A percentile compares a stretch with the other conserved stretches of the same genome.
phyloP scores from a whole-genome alignment of 345 rosid genomes.

The Cardamine occulta region DNA sequence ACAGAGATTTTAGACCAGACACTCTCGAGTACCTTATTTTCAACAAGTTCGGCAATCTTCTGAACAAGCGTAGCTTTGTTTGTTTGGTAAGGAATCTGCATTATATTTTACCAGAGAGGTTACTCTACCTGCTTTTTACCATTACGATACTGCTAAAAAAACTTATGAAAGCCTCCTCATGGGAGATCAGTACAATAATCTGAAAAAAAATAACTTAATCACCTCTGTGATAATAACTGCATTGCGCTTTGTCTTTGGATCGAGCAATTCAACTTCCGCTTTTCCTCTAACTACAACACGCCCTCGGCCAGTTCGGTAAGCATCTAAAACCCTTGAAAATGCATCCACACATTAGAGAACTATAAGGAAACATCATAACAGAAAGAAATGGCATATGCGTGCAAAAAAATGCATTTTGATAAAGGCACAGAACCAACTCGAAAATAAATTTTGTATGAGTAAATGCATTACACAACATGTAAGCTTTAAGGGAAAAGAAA shows the following conservation, averaged over 20 bases:
- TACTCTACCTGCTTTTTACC: conserved; percentile 15
- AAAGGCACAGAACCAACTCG: neutral
- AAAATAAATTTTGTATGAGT: neutral
- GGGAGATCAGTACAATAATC: conserved; percentile 11
- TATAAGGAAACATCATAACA: conserved; percentile 13
- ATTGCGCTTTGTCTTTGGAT: conserved; percentile 72
- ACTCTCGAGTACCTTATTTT: conserved; percentile 64
- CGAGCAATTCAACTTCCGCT: conserved; percentile 78
- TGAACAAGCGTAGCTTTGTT: conserved; percentile 90
- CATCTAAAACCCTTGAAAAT: conserved; percentile 73
- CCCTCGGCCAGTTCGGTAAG: conserved; percentile 92
- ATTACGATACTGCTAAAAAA: conserved; percentile 6
- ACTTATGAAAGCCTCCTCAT: conserved; percentile 19
- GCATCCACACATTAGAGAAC: conserved; percentile 34
- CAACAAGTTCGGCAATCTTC: conserved; percentile 98
- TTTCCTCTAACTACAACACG: conserved; percentile 86
- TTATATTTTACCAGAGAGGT: conserved; percentile 15
- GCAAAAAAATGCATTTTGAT: neutral
- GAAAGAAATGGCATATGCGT: conserved; percentile 26
- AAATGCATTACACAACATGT: neutral
- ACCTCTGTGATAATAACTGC: conserved; percentile 93
- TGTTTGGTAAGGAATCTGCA: conserved; percentile 93
- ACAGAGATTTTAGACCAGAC: conserved; percentile 16
- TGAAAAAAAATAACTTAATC: conserved; percentile 20
- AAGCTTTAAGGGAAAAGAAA: neutral